Evolutionary conservation across 257 asterid genomes (phyloP), one percentile per base, ranked within the genome.

Genomic region (Salvia miltiorrhiza): DNA sequence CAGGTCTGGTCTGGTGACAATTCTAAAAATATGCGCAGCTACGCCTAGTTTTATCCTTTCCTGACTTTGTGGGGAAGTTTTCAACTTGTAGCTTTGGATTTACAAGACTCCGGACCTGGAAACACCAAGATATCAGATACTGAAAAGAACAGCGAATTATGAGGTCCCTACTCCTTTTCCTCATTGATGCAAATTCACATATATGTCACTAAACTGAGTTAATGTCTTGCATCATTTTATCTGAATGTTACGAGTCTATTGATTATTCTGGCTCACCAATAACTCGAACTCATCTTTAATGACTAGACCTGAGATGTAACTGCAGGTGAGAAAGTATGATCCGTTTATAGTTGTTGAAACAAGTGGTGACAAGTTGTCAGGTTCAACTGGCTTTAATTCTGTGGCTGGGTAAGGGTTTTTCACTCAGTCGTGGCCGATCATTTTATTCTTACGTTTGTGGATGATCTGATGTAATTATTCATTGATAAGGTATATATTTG

Each of bases 21-120:
- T n/a, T n/a, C n/a, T n/a, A n/a, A n/a, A n/a, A n/a, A n/a, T n/a
- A n/a, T n/a, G n/a, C n/a, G n/a, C n/a, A n/a, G n/a, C n/a, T n/a
- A 9, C 63, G 56, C 16, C 6, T 66, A 12, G n/a, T 32, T 14
- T 24, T 6, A 8, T 13, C 8, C 60, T 44, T 60, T 60, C 14
- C 56, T 63, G 44, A 57, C 54, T 17, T 69, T 65, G 17, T 33
- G 62, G 0, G 1, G 6, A 67, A 68, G 53, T 53, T 26, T 30
- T 62, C 54, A 23, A 16, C 75, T 54, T 76, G 81, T 84, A 93
- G 98, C 77, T 93, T 73, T 81, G 88, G 14, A 26, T 72, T 69
- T 93, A 82, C 92, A 93, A 88, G 85, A 90, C 92, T 43, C 98
- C 96, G 0, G 91, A 83, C 30, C 77, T 90, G 78, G 97, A 83